Conservation (phyloP, 2,329 filamentous ascomycete species). For the Aspergillus viridinutans region DNA sequence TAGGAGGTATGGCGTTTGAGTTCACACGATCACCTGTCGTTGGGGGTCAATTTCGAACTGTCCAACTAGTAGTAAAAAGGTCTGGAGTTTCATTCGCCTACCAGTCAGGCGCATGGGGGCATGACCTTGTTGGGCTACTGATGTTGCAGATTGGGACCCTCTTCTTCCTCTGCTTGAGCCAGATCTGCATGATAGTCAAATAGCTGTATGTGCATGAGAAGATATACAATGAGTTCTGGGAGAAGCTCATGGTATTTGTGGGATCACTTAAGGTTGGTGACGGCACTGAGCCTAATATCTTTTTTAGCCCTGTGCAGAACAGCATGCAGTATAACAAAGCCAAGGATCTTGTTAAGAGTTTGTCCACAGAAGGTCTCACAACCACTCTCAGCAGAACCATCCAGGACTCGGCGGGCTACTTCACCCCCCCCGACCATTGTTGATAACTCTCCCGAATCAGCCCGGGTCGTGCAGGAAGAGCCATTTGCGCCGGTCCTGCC, state of each 20-base stretch:
- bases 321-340: constrained; percentile 61
- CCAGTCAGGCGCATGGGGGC: too few relatives aligned
- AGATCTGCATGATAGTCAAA: constrained; percentile 56
- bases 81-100: too few relatives aligned
- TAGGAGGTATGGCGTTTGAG: too few relatives aligned
- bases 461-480: constrained; percentile 55
- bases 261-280: constrained; percentile 39
- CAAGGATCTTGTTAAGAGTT: constrained; percentile 53
- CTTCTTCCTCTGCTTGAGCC: constrained; percentile 52
- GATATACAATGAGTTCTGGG: constrained; percentile 55
- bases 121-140: too few relatives aligned
- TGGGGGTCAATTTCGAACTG: too few relatives aligned
- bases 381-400: constrained; percentile 49
- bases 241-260: constrained; percentile 44
- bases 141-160: constrained; percentile 39
- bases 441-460: constrained; percentile 53
- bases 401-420: constrained; percentile 49
- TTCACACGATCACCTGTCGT: too few relatives aligned
- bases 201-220: constrained; percentile 58
- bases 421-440: constrained; percentile 58
- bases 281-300: constrained; percentile 39
- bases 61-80: too few relatives aligned
- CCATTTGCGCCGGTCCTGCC: constrained; percentile 64
- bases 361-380: constrained; percentile 50
- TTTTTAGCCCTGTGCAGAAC: constrained; percentile 62